Conservation (phyloP, 2,329 filamentous ascomycete genomes). For the Dichotomopilus funicola region DNA sequence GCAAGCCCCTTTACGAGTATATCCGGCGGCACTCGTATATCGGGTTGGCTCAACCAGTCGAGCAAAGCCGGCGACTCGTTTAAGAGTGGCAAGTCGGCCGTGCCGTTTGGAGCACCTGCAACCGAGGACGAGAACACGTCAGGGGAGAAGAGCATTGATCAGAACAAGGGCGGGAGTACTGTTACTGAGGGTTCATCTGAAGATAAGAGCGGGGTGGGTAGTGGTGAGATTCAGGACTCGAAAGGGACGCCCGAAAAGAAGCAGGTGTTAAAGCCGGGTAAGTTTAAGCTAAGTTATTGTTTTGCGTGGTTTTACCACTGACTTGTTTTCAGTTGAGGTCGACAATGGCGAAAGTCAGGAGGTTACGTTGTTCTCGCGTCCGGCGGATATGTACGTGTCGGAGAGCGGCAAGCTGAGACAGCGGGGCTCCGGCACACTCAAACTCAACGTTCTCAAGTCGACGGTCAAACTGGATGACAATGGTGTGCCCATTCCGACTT, state of each 20-base stretch:
- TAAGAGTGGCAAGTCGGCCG: constrained; percentile 55
- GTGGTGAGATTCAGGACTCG: constrained; percentile 45
- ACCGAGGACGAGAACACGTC: constrained; percentile 51
- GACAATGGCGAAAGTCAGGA: constrained; percentile 87
- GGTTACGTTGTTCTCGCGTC: constrained; percentile 63
- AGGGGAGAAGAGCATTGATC: constrained; percentile 38
- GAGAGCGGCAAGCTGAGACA: constrained; percentile 79
- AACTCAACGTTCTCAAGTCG: constrained; percentile 66
- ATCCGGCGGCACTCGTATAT: constrained; percentile 41
- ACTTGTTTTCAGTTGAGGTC: constrained; percentile 47
- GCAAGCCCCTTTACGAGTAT: constrained; percentile 43
- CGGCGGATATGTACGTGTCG: constrained; percentile 80
- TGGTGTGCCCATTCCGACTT: constrained; percentile 42
- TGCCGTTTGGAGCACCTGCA: constrained; percentile 71
- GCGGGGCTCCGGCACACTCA: constrained; percentile 74
- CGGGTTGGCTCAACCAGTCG: constrained; percentile 56
- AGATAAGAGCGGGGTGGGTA: constrained; percentile 47
- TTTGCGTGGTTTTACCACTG: background rate
- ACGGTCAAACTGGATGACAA: constrained; percentile 51
- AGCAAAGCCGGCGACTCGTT: constrained; percentile 53
- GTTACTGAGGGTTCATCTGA: constrained; percentile 40
- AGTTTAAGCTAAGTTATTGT: constrained; percentile 47
- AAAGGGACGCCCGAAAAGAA: constrained; percentile 55
- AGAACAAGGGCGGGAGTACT: constrained; percentile 39
- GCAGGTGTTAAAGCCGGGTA: constrained; percentile 55